Conservation (phyloP, 1,284 basidiomycete genomes). For the Waitea zeae region DNA sequence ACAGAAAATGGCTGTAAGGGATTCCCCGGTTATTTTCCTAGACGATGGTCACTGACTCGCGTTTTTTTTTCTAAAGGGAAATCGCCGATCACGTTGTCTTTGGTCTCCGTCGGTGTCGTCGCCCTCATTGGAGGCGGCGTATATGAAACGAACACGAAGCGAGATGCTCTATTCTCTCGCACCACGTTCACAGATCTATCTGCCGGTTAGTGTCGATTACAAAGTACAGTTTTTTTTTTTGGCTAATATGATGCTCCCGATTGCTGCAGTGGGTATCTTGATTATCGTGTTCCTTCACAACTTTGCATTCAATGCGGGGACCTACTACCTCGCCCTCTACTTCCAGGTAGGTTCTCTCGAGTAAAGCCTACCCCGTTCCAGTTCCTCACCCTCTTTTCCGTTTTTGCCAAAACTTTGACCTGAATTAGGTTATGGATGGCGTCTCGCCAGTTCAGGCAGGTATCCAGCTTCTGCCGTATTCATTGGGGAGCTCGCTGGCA, state of each 20-base stretch:
- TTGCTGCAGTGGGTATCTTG: slow-evolving; percentile 37
- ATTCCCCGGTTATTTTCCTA: too few relatives aligned
- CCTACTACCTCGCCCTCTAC: slow-evolving; percentile 66
- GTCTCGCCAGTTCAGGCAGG: slow-evolving; percentile 51
- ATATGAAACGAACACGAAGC: slow-evolving; percentile 45
- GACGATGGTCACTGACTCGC: too few relatives aligned
- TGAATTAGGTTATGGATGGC: slow-evolving; percentile 19
- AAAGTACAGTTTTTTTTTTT: slow-evolving; percentile 10
- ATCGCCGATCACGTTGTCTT: slow-evolving; percentile 35
- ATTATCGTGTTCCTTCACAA: slow-evolving; percentile 61
- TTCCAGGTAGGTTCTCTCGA: slow-evolving; percentile 68
- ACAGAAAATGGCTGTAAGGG: slow-evolving; percentile 49
- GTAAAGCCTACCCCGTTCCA: slow-evolving; percentile 8
- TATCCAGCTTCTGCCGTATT: slow-evolving; percentile 58
- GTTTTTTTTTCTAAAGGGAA: slow-evolving; percentile 38
- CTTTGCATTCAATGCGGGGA: slow-evolving; percentile 63
- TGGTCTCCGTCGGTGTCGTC: slow-evolving; percentile 35
- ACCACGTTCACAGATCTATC: slow-evolving; percentile 39
- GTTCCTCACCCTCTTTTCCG: neutral
- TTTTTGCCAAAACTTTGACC: slow-evolving; percentile 2
- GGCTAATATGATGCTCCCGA: slow-evolving; percentile 10
- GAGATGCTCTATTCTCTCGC: slow-evolving; percentile 56
- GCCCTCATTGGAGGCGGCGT: slow-evolving; percentile 37
- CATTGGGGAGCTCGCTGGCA: slow-evolving; percentile 61
- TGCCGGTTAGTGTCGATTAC: too few relatives aligned